Base-by-base conservation (phyloP, 768 basidiomycete genomes). In the Termitomyces heimii region DNA sequence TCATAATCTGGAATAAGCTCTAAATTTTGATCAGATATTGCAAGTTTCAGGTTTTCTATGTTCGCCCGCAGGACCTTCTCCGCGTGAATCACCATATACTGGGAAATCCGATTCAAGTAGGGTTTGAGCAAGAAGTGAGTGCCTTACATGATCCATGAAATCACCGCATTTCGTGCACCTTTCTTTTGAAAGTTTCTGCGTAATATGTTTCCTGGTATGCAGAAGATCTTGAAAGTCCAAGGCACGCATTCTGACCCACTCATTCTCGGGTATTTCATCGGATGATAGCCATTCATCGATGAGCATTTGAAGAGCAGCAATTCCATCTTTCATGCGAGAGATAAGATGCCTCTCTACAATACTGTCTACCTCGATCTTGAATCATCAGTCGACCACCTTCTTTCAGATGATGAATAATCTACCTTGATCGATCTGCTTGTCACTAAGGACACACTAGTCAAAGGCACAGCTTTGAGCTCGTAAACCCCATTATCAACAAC, bases 1-100 rank as follows among this genome's bases (percentile, higher is more conserved):
- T 98, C 93, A 70, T 98, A 99, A 68, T 99, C 97, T 6, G 97
- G 97, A 34, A 98, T 81, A 18, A 98, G 82, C 66, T 97, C 97
- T 57, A 98, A 75, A 67, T 99, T 99, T 68, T 99, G 94, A 66
- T 98, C 97, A 4, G 95, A 98, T 29, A 98, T 84, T 2, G 88
- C 86, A 42, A 89, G 77, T 66, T 91, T 94, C 54, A 99, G 78
- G 34, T 78, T 73, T 1, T 84, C 84, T 56, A 99, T 88, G 62
- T 85, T 88, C 35, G 82, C 79, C 60, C 83, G 81, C 50, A 98
- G 71, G 20, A 86, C 68, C 66, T 88, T 92, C 62, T 88, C 84
- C 54, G 80, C 82, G 63, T 99, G 97, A 35, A 92, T 63, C 22
- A 79, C 73, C 13, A 73, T 66, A 67, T 97, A 98, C 96, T 99